Percentiles rank a stretch among this genome's conserved stretches.
phyloP scores from a whole-genome alignment of 768 basidiomycete species.

The Ephemerocybe angulata region DNA sequence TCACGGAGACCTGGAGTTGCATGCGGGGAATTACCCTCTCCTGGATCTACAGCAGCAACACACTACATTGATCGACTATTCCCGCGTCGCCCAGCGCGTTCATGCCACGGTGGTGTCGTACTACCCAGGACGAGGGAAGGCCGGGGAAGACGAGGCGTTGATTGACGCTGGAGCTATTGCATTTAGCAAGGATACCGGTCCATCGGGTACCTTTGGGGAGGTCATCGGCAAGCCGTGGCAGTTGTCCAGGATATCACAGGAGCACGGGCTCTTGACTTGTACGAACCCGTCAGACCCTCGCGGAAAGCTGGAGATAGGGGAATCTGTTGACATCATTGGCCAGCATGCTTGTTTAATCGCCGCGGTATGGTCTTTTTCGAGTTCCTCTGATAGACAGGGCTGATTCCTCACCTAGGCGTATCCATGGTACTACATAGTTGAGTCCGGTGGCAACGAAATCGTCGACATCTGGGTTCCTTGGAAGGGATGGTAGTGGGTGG shows the following conservation, averaged over 20 bases:
- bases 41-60: slow-evolving; percentile 81
- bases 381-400: background rate
- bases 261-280: slow-evolving; percentile 69
- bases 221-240: slow-evolving; percentile 64
- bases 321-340: slow-evolving; percentile 67
- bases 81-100: slow-evolving; percentile 62
- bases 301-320: slow-evolving; percentile 48
- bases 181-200: slow-evolving; percentile 84
- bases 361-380: slow-evolving; percentile 37
- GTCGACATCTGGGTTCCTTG: slow-evolving; percentile 86
- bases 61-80: slow-evolving; percentile 58
- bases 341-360: slow-evolving; percentile 85
- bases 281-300: slow-evolving; percentile 20
- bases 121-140: slow-evolving; percentile 64
- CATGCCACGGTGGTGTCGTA: slow-evolving; percentile 74
- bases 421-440: slow-evolving; percentile 83
- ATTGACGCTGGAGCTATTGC: slow-evolving; percentile 82
- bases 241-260: slow-evolving; percentile 66
- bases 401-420: slow-evolving; percentile 40
- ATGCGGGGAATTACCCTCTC: slow-evolving; percentile 84
- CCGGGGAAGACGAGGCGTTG: slow-evolving; percentile 68
- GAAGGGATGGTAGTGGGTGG: slow-evolving; percentile 87
- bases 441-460: slow-evolving; percentile 54
- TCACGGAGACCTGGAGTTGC: slow-evolving; percentile 67
- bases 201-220: slow-evolving; percentile 66